A percentile compares a stretch with the other conserved stretches of the same genome.
These are phyloP conservation scores for Aspergillus unguis DNA, from an alignment of 2,329 filamentous ascomycete species.

Conservation along the genomic window DNA sequence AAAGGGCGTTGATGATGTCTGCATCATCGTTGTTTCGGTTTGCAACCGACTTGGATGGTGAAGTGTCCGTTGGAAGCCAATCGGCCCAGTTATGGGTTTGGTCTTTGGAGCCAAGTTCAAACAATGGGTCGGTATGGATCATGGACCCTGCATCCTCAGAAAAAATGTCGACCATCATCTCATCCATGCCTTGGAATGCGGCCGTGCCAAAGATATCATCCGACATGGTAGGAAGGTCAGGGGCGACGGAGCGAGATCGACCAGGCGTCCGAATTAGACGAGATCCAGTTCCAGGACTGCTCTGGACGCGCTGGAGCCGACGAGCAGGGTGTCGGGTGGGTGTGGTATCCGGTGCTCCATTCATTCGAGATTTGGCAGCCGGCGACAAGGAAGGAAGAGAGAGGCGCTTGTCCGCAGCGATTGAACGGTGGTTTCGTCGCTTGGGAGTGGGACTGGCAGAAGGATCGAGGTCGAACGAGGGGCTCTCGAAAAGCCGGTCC, in stretches of 20 bases:
- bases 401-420: slow-evolving; percentile 33
- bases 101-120: slow-evolving; percentile 28
- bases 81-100: slow-evolving; percentile 33
- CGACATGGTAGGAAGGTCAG: slow-evolving; percentile 21
- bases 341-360: slow-evolving; percentile 19
- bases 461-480: slow-evolving; percentile 51
- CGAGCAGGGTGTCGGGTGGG: slow-evolving; percentile 34
- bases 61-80: slow-evolving; percentile 37
- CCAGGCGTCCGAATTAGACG: slow-evolving; percentile 25
- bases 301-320: slow-evolving; percentile 34
- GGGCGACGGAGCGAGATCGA: slow-evolving; percentile 20
- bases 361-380: slow-evolving; percentile 25
- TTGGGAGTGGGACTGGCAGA: slow-evolving; percentile 51
- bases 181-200: slow-evolving; percentile 31
- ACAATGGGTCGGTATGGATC: slow-evolving; percentile 26
- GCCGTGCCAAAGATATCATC: slow-evolving; percentile 25
- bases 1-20: slow-evolving; percentile 36
- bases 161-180: slow-evolving; percentile 39
- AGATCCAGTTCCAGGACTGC: slow-evolving; percentile 18
- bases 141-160: slow-evolving; percentile 28
- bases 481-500: slow-evolving; percentile 65
- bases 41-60: slow-evolving; percentile 28
- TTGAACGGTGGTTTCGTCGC: slow-evolving; percentile 53
- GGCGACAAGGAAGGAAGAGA: slow-evolving; percentile 39
- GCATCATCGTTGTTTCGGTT: slow-evolving; percentile 23